Evolutionary conservation across 768 basidiomycete species (phyloP).

Genomic region (Gloeopeniophorella convolvens): DNA sequence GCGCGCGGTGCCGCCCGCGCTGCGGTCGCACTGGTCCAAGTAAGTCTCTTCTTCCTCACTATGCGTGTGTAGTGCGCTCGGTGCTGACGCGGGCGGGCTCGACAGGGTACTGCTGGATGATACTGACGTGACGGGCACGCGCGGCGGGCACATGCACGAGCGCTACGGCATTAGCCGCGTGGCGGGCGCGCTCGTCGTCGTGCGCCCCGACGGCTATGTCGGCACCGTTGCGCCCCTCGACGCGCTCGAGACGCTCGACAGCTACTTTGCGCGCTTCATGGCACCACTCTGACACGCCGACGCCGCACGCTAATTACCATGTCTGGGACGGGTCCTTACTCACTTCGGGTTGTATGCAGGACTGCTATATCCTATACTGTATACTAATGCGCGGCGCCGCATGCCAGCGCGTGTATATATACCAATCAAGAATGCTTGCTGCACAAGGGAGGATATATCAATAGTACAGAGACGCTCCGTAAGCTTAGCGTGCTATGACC

Average conservation of each 20-base stretch:
- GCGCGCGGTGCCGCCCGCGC: constrained; percentile 27
- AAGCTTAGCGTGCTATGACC: constrained; percentile 13
- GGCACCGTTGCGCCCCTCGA: constrained; percentile 48
- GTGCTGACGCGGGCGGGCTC: neutral
- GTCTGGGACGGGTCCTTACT: no score
- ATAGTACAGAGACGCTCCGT: neutral
- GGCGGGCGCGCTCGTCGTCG: constrained; percentile 44
- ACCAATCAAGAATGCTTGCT: no score
- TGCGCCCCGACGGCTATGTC: constrained; percentile 64
- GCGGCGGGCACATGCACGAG: constrained; percentile 50
- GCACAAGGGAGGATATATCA: neutral
- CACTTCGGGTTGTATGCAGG: no score
- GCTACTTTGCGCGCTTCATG: constrained; percentile 47
- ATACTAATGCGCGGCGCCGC: no score
- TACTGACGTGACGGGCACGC: constrained; percentile 34
- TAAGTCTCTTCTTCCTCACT: constrained; percentile 20
- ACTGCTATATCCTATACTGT: no score
- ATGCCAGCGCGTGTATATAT: no score
- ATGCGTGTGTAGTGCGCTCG: neutral
- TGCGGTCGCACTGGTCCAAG: constrained; percentile 40
- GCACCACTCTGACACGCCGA: neutral
- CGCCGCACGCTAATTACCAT: no score
- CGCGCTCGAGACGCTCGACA: constrained; percentile 31
- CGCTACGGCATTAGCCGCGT: constrained; percentile 44
- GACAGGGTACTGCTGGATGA: constrained; percentile 58